Conservation (phyloP, 352 stramenopile genomes). For the Phytopythium ostracodes region DNA sequence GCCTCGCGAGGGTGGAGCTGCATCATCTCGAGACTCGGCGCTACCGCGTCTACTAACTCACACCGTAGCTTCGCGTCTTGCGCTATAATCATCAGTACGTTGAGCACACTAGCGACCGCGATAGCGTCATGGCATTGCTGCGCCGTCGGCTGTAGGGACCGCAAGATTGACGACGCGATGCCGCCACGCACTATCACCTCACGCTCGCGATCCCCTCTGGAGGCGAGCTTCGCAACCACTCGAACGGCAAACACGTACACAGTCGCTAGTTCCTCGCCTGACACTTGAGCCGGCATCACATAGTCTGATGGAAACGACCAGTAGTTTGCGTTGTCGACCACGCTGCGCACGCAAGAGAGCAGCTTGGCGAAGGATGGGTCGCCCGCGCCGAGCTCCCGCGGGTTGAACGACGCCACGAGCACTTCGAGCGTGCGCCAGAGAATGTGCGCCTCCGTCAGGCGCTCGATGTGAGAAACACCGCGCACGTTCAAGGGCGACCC, state of each 20-base stretch:
- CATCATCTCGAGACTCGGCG: conserved; percentile 33
- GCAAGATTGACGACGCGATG: conserved; percentile 30
- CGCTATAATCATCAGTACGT: conserved; percentile 47
- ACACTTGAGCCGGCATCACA: background rate
- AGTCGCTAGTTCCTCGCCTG: conserved; percentile 16
- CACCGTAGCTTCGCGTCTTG: conserved; percentile 33
- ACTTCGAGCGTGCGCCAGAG: conserved; percentile 55
- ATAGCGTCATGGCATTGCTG: conserved; percentile 5
- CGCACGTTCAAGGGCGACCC: conserved; percentile 1
- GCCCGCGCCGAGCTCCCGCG: conserved; percentile 27
- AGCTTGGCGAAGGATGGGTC: conserved; percentile 37
- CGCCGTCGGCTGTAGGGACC: conserved; percentile 11
- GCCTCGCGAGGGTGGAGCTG: conserved; percentile 18
- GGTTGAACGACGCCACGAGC: conserved; percentile 28
- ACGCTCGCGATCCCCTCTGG: conserved; percentile 45
- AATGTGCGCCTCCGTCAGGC: conserved; percentile 35
- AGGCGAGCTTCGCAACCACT: conserved; percentile 36
- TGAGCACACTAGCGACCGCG: conserved; percentile 25
- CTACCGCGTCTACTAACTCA: conserved; percentile 26
- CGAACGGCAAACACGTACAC: conserved; percentile 39
- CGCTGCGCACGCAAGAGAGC: conserved; percentile 30
- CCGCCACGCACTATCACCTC: conserved; percentile 37
- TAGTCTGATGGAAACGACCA: conserved; percentile 14
- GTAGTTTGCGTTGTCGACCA: conserved; percentile 22
- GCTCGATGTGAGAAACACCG: conserved; percentile 6